Conservation (phyloP, 176 grass and related monocot genomes). For the Oropetium thomaeum region DNA sequence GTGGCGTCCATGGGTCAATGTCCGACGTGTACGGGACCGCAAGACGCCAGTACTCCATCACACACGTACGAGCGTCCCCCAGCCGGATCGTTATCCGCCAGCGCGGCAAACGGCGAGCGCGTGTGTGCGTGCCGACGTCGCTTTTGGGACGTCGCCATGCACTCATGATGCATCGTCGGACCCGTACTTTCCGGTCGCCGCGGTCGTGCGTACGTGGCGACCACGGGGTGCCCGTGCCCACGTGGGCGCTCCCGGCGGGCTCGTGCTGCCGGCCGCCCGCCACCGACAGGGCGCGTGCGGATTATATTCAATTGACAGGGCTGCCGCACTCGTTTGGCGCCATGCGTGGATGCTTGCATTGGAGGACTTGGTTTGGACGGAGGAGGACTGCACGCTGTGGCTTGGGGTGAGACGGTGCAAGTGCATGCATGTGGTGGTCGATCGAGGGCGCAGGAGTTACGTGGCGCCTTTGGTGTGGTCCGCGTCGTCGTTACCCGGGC, state of each 20-base stretch:
- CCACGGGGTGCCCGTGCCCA: neutral
- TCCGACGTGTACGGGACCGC: neutral
- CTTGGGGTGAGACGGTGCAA: neutral
- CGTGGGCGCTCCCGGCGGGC: neutral
- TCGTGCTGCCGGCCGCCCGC: neutral
- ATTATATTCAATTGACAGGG: neutral
- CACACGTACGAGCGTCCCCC: neutral
- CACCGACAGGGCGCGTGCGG: neutral
- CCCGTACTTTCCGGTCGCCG: neutral
- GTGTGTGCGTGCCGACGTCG: neutral
- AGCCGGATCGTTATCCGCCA: conserved; percentile 35
- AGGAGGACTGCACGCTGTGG: neutral
- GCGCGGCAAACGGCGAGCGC: no score
- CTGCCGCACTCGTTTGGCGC: neutral
- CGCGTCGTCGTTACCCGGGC: neutral
- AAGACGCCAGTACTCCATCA: no score
- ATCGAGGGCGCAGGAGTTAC: neutral
- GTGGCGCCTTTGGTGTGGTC: neutral
- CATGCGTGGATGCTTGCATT: neutral
- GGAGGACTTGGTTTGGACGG: neutral
- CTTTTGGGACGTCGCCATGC: neutral
- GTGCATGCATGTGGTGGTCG: no score
- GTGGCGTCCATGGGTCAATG: neutral
- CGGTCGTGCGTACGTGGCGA: conserved; percentile 7
- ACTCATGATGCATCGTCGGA: neutral